Evolutionary conservation across 2,329 filamentous ascomycete genomes (phyloP), one percentile per base, ranked within the genome.

Genomic region (Colletotrichum cereale): DNA sequence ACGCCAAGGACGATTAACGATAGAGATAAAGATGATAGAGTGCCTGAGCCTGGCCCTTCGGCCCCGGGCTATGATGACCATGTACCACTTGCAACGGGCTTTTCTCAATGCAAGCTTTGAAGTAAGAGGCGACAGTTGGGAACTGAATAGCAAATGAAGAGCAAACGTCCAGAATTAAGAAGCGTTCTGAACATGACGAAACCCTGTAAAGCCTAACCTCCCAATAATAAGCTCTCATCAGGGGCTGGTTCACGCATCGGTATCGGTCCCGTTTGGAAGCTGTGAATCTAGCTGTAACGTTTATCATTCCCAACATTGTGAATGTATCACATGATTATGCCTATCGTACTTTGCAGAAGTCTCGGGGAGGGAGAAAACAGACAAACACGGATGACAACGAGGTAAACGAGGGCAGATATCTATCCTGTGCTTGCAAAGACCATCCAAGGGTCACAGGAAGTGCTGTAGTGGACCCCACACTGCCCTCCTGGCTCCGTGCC

Each of bases 381-480:
- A 18, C 48, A 29, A 18, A 21, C 53, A 36, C 8, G 18, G n/a
- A 24, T 6, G n/a, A 21, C 11, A 56, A 24, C 34, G 21, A 24
- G 34, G n/a, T 18, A n/a, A 36, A 38, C 44, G n/a, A 24, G 44
- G 44, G 44, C n/a, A 47, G 44, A 47, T 24, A 24, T 10, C 12
- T 16, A 47, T 47, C 2, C 2, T 21, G 34, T 26, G 14, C 24
- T 36, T n/a, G 52, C 18, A 53, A 18, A 8, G 16, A n/a, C 29
- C 8, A 29, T 21, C 31, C n/a, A 26, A 34, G 57, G 42, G n/a
- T 42, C 18, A 10, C 40, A 60, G n/a, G 31, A 50, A 31, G 44
- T 24, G 16, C 31, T 18, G 24, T 34, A 18, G n/a, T 38, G 16
- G 64, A 71, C 68, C 68, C 64, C 68, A 71, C 68, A 67, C 44